phyloP scores from a whole-genome alignment of 805 yeast genomes.

The Saccharomycopsis malanga region DNA sequence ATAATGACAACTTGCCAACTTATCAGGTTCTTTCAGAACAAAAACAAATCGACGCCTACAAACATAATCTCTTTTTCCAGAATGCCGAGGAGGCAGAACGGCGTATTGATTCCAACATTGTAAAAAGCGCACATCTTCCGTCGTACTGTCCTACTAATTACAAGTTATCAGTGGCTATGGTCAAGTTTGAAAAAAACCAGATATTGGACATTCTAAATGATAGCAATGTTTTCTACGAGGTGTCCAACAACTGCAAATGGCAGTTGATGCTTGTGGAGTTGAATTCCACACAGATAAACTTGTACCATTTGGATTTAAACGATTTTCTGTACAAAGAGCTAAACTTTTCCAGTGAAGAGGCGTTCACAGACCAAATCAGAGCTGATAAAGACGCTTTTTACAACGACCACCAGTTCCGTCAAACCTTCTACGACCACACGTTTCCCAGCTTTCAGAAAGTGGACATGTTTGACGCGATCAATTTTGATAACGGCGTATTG shows the following conservation, averaged over 20 bases:
- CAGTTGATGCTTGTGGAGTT: conserved; percentile 16
- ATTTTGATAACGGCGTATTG: conserved; percentile 18
- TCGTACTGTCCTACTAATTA: conserved; percentile 16
- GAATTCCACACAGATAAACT: conserved; percentile 17
- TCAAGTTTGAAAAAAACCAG: conserved; percentile 20
- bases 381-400: conserved; percentile 10
- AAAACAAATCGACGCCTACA: conserved; percentile 7
- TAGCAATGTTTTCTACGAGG: not conserved
- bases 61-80: conserved; percentile 14
- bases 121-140: conserved; percentile 11
- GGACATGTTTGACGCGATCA: conserved; percentile 18
- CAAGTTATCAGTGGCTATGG: conserved; percentile 11
- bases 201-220: conserved; percentile 16
- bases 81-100: conserved; percentile 15
- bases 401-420: not conserved
- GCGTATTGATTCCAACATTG: conserved; percentile 12
- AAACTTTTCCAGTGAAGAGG: not conserved
- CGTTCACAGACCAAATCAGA: conserved; percentile 6
- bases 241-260: conserved; percentile 15
- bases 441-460: conserved; percentile 11
- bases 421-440: conserved; percentile 9
- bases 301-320: conserved; percentile 11
- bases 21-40: conserved; percentile 4
- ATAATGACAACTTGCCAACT: conserved; percentile 1
- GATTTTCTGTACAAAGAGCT: conserved; percentile 8